Evolutionary conservation across 2,329 filamentous ascomycete genomes (phyloP).

Genomic region (Apiospora aurea): DNA sequence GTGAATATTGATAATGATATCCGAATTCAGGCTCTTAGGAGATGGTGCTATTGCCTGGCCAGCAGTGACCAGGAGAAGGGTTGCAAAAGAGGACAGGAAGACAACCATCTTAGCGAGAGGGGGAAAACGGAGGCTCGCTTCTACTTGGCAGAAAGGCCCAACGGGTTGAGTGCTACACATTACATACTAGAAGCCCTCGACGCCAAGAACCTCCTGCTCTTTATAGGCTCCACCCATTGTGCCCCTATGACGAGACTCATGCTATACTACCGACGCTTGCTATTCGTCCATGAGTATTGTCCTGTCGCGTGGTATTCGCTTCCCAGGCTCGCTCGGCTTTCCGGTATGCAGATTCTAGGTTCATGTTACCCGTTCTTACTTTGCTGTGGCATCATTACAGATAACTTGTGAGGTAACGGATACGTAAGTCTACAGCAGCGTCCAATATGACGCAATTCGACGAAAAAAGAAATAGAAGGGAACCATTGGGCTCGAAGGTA

Average conservation of each 20-base stretch:
- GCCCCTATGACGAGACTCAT: too few species aligned
- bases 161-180: too few species aligned
- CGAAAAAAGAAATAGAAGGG: too few species aligned
- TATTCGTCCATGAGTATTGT: neutral
- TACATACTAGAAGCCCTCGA: neutral
- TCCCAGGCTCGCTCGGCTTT: neutral
- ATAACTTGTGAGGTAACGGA: too few species aligned
- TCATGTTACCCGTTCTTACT: too few species aligned
- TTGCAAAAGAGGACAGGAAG: neutral
- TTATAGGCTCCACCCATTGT: too few species aligned
- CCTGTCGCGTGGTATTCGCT: too few species aligned
- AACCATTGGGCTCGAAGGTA: too few species aligned
- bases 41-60: slow-evolving; percentile 38
- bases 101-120: neutral
- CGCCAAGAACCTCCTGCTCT: neutral
- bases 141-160: neutral
- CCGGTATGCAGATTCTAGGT: neutral
- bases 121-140: neutral
- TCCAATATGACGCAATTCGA: too few species aligned
- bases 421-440: too few species aligned
- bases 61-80: neutral
- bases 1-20: slow-evolving; percentile 47
- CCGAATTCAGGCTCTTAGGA: slow-evolving; percentile 44
- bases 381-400: neutral
- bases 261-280: too few species aligned